Percentiles rank a stretch among this genome's conserved stretches.
phyloP scores from a whole-genome alignment of 768 basidiomycete genomes.

The Cyathus striatus region DNA sequence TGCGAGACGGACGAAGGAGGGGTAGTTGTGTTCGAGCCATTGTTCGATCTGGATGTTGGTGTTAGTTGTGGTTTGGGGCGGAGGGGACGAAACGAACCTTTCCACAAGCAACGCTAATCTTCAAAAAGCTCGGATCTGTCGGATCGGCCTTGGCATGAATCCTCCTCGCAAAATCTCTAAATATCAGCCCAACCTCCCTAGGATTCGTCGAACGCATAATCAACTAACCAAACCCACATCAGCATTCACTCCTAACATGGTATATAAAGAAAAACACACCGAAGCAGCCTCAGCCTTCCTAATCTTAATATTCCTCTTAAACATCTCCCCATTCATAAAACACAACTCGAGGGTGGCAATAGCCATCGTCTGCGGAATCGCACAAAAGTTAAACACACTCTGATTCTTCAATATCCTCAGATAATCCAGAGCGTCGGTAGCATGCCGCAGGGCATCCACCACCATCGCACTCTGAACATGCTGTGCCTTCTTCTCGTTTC shows the following conservation, averaged over 20 bases:
- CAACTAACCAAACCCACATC: slow-evolving; percentile 43
- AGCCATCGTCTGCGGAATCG: slow-evolving; percentile 93
- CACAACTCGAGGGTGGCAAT: slow-evolving; percentile 89
- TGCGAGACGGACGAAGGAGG: slow-evolving; percentile 68
- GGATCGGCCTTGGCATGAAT: slow-evolving; percentile 81
- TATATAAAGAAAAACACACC: slow-evolving; percentile 36
- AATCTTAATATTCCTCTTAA: slow-evolving; percentile 90
- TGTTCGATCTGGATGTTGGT: slow-evolving; percentile 65
- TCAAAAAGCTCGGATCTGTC: slow-evolving; percentile 83
- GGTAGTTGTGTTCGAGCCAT: slow-evolving; percentile 93
- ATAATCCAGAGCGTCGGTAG: slow-evolving; percentile 86
- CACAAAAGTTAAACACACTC: slow-evolving; percentile 92
- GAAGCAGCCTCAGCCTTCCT: slow-evolving; percentile 84
- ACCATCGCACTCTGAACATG: slow-evolving; percentile 89
- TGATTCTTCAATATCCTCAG: slow-evolving; percentile 83
- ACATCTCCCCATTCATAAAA: slow-evolving; percentile 89
- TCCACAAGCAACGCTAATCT: slow-evolving; percentile 77
- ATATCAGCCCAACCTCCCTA: slow-evolving; percentile 84
- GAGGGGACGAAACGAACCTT: slow-evolving; percentile 44
- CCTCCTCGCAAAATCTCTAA: slow-evolving; percentile 72
- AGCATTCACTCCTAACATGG: background rate
- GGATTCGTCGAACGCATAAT: slow-evolving; percentile 93
- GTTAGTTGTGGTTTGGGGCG: slow-evolving; percentile 4
- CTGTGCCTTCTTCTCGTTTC: slow-evolving; percentile 58
- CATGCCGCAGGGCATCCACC: slow-evolving; percentile 80